Conservation (phyloP, 768 basidiomycete genomes). For the Leucocoprinus sp. region DNA sequence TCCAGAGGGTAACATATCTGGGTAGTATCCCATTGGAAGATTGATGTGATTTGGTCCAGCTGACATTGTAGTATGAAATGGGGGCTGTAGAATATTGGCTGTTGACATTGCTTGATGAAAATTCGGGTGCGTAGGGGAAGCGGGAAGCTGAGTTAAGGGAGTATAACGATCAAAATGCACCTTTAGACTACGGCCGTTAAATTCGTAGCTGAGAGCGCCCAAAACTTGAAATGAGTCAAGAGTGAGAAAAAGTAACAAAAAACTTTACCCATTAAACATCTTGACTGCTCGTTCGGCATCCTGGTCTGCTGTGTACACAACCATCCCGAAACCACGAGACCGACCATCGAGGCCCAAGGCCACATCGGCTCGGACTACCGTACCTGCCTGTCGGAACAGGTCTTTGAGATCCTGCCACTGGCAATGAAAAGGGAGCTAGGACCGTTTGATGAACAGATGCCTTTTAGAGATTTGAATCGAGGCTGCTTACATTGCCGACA, state of each 20-base stretch:
- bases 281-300: conserved; percentile 81
- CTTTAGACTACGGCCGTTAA: conserved; percentile 78
- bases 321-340: conserved; percentile 89
- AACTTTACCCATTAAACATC: conserved; percentile 83
- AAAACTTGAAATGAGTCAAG: not conserved
- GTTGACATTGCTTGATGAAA: conserved; percentile 12
- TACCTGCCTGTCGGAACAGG: conserved; percentile 85
- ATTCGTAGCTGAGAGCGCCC: conserved; percentile 58
- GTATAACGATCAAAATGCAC: conserved; percentile 88
- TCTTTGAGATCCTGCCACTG: conserved; percentile 99
- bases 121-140: conserved; percentile 1
- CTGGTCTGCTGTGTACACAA: conserved; percentile 72
- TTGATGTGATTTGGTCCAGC: conserved; percentile 3
- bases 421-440: conserved; percentile 85
- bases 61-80: conserved; percentile 11
- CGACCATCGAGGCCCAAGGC: conserved; percentile 83
- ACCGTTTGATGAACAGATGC: conserved; percentile 24
- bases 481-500: conserved; percentile 71
- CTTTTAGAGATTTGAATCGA: conserved; percentile 9
- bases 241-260: conserved; percentile 4
- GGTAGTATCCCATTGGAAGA: conserved; percentile 5
- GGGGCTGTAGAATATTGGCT: not conserved
- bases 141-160: conserved; percentile 17
- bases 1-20: conserved; percentile 9
- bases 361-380: conserved; percentile 86